A percentile compares a stretch with the other conserved stretches of the same genome.
phyloP scores from a whole-genome alignment of 768 basidiomycete genomes.

The Mrakia hoshinonis region DNA sequence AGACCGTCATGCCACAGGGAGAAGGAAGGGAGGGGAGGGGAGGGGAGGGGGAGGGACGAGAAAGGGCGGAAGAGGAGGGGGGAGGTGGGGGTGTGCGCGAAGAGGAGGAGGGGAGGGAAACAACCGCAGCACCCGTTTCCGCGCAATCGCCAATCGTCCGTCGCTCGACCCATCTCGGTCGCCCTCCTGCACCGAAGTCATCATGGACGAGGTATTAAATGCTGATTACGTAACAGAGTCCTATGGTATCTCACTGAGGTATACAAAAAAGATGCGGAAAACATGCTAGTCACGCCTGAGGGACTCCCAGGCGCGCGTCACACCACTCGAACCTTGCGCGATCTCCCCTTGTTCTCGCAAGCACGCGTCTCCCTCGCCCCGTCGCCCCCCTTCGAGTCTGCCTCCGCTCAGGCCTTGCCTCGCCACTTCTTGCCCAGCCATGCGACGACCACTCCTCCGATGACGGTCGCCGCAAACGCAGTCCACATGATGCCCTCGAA shows the following conservation, averaged over 20 bases:
- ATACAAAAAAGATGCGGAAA: too few relatives aligned
- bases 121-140: too few relatives aligned
- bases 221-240: too few relatives aligned
- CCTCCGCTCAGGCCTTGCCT: background rate
- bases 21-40: background rate
- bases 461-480: background rate
- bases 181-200: too few relatives aligned
- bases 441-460: background rate
- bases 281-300: too few relatives aligned
- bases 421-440: conserved; percentile 16
- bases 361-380: background rate
- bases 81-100: background rate
- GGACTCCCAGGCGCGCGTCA: too few relatives aligned
- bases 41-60: background rate
- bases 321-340: background rate
- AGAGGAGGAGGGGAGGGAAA: background rate
- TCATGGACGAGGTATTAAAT: too few relatives aligned
- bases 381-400: background rate
- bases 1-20: conserved; percentile 9
- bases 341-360: background rate
- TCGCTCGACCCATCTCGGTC: too few relatives aligned
- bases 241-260: too few relatives aligned
- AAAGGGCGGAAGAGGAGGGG: background rate
- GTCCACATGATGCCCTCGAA: conserved; percentile 11
- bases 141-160: too few relatives aligned